These are phyloP conservation scores for Saccharomyces mikatae DNA, from an alignment of 805 yeast genomes.

Conservation along the genomic window DNA sequence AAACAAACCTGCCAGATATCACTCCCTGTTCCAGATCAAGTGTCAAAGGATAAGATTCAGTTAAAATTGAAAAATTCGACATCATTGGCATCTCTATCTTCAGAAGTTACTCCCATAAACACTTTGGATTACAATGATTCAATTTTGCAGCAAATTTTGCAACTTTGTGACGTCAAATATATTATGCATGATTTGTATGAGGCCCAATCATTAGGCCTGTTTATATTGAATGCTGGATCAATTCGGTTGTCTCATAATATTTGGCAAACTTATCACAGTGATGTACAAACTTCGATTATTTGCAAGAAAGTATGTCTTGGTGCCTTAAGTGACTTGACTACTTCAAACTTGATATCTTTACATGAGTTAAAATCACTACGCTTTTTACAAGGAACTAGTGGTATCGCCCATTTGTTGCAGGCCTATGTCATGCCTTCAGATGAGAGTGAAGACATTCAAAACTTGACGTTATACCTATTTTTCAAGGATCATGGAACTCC, in stretches of 20 bases:
- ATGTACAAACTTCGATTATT: constrained; percentile 7
- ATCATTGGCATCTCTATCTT: constrained; percentile 25
- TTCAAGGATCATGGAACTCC: constrained; percentile 27
- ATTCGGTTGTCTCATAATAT: constrained; percentile 12
- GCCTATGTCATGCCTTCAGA: constrained; percentile 16
- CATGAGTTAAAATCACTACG: constrained; percentile 23
- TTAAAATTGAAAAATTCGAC: constrained; percentile 41
- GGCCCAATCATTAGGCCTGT: constrained; percentile 1
- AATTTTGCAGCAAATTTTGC: constrained; percentile 18
- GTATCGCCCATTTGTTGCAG: constrained; percentile 21
- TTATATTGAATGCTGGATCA: constrained; percentile 8
- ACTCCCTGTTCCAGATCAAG: constrained; percentile 49
- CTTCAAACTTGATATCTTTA: constrained; percentile 16
- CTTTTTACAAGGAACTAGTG: constrained; percentile 24
- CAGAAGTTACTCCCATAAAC: constrained; percentile 14
- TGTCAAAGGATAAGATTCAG: constrained; percentile 46
- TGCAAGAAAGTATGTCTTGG: constrained; percentile 18
- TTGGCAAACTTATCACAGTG: constrained; percentile 14
- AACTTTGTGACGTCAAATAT: constrained; percentile 18
- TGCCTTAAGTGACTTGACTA: constrained; percentile 11
- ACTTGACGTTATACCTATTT: constrained; percentile 15
- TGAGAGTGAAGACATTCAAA: constrained; percentile 3
- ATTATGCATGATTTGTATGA: constrained; percentile 8
- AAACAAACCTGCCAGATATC: constrained; percentile 35
- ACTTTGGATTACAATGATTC: constrained; percentile 23